Evolutionary conservation across 495 filamentous ascomycete species (phyloP), one percentile per base, ranked within the genome.

Genomic region (Parathielavia hyrcaniae): DNA sequence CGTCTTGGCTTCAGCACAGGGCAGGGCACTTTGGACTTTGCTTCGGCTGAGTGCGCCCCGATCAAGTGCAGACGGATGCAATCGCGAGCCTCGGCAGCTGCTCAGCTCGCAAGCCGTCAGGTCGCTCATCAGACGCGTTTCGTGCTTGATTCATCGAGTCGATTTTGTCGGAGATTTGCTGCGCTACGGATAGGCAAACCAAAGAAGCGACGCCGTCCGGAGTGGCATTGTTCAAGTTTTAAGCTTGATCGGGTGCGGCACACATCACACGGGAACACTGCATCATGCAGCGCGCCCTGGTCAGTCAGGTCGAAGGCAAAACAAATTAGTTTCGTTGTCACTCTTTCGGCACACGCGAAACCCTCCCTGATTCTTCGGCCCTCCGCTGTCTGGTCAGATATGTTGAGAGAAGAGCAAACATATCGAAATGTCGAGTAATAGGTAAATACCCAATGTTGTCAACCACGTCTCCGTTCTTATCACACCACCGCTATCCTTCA

Each of bases 311-410:
- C n/a, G 26, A 22, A 1, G 30, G 41, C 19, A 46, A 36, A 38
- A n/a, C 53, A 55, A 55, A 55, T 55, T 22, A 55, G 36, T 55
- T 55, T 22, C 46, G 36, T 55, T 26, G 53, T 55, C 53, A 41
- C 19, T 30, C 41, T 38, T 6, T 38, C 19, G 17, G 11, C 38
- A 36, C 14, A 14, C 52, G 36, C 41, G 53, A 23, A 32, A 16
- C 23, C 50, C 22, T 14, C 23, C 48, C n/a, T 13, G 19, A 32
- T 14, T 20, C 6, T 23, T 19, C n/a, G 4, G 23, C 17, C 16
- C 9, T 39, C 44, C 19, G 20, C 17, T 19, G 6, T 44, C 41
- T 44, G 19, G 2, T 44, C 1, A n/a, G n/a, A n/a, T n/a, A n/a
- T n/a, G n/a, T 6, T 47, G 2, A 11, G 45, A 5, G 22, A 2